Base-by-base conservation (phyloP, 2,329 filamentous ascomycete genomes). In the Curvularia sp. region DNA sequence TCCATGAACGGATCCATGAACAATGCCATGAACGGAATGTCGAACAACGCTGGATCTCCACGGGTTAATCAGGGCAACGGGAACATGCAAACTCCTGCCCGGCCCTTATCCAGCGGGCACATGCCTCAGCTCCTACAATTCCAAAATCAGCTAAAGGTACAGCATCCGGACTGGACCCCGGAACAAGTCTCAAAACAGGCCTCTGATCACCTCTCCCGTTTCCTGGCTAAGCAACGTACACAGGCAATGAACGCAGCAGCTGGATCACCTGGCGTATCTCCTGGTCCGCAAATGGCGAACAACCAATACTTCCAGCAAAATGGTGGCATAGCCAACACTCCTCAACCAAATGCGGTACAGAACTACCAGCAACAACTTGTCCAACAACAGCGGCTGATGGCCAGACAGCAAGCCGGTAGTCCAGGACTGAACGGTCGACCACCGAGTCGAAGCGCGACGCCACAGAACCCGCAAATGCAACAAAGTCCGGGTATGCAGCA, bases 161-260 rank as follows among this genome's bases (percentile, higher is more conserved):
- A 74, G 53, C 70, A 77, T 68, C 75, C 75, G 50, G 74, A 77
- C 15, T 76, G 74, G 74, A 63, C 67, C 27, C 65, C 53, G 28
- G 74, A 77, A 50, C 74, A 75, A 51, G 57, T 77, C 43, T 62
- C 68, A 38, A 75, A 75, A 61, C 64, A 63, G 51, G 74, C 75
- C 45, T 73, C 72, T 36, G 74, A 75, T 21, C 70, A 77, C 34
- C 72, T 77, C 49, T 64, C 64, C 54, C 67, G 67, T 38, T 68
- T 69, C 53, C 65, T 75, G 49, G 66, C 67, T 53, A 74, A 72
- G 50, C 71, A 75, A 63, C 72, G 73, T 52, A 62, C 66, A 49
- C 71, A 74, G 61, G 74, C 75, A 53, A 74, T 77, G 70, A 76
- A 71, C 49, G 74, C 76, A 38, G 74, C 75, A 48, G 71, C 73